These are phyloP conservation scores for Linum lewisii DNA, from an alignment of 345 rosid genomes.

Conservation along the genomic window DNA sequence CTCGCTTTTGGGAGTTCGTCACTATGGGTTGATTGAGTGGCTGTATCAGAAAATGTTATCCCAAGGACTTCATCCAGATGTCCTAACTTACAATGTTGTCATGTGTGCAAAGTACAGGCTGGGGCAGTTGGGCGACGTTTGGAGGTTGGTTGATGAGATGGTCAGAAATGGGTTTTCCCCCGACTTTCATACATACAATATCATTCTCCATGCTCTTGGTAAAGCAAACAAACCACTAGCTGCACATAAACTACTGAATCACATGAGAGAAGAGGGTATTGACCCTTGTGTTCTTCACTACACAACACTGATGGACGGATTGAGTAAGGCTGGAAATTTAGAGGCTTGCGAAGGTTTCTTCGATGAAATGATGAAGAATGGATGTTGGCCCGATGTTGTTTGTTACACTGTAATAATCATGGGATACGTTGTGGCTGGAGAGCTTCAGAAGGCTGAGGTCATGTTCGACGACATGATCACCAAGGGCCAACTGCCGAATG, in stretches of 20 bases:
- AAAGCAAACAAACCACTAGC: conserved; percentile 75
- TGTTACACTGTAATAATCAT: conserved; percentile 85
- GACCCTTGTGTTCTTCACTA: conserved; percentile 59
- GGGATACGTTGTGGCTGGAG: conserved; percentile 50
- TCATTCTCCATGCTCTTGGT: conserved; percentile 77
- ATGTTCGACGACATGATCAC: conserved; percentile 55
- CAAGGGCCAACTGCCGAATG: conserved; percentile 68
- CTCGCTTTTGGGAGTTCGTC: conserved; percentile 40
- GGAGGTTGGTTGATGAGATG: conserved; percentile 75
- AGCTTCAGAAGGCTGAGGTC: conserved; percentile 59
- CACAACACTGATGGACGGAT: conserved; percentile 87
- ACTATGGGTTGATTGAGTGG: conserved; percentile 82
- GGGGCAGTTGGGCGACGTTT: conserved; percentile 57
- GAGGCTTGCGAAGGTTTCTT: conserved; percentile 73
- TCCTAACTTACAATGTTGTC: conserved; percentile 55
- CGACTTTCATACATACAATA: conserved; percentile 68
- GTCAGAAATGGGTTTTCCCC: conserved; percentile 49
- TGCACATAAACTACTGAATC: conserved; percentile 61
- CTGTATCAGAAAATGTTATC: conserved; percentile 67
- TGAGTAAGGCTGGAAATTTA: conserved; percentile 78
- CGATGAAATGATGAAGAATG: conserved; percentile 54
- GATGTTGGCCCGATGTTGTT: conserved; percentile 69
- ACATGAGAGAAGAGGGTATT: conserved; percentile 68
- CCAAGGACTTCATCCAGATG: conserved; percentile 50
- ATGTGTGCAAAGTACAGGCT: conserved; percentile 68